phyloP scores from a whole-genome alignment of 257 asterid species.

The Verbena officinalis region DNA sequence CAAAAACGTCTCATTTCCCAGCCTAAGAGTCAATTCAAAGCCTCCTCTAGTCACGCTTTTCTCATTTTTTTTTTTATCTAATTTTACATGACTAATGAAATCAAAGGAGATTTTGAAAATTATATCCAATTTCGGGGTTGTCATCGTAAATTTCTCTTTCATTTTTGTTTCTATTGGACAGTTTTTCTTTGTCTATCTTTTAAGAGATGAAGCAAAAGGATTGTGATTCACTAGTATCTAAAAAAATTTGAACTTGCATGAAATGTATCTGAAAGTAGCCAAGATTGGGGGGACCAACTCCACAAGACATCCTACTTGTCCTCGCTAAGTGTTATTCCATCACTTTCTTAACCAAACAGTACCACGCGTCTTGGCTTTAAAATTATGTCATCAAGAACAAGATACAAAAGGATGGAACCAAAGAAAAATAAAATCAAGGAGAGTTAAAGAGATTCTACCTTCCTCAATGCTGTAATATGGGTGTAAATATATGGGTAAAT shows the following conservation, averaged over 20 bases:
- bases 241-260: not conserved
- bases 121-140: too few relatives aligned
- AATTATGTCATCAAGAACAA: constrained; percentile 3
- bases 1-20: too few relatives aligned
- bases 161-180: too few relatives aligned
- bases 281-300: constrained; percentile 62
- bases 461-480: not conserved
- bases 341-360: constrained; percentile 35
- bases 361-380: constrained; percentile 7
- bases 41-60: too few relatives aligned
- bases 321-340: constrained; percentile 42
- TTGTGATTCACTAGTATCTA: constrained; percentile 23
- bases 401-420: too few relatives aligned
- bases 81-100: too few relatives aligned
- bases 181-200: not conserved
- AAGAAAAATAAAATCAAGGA: not conserved
- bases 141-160: too few relatives aligned
- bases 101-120: too few relatives aligned
- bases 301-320: constrained; percentile 55
- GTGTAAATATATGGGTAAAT: too few relatives aligned
- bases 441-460: not conserved
- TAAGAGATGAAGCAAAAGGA: constrained; percentile 38
- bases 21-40: too few relatives aligned
- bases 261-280: constrained; percentile 27
- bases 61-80: too few relatives aligned